Percentiles rank a stretch among this genome's conserved stretches.
phyloP scores from a whole-genome alignment of 495 filamentous ascomycete genomes.

The Trichocladium antarcticum region DNA sequence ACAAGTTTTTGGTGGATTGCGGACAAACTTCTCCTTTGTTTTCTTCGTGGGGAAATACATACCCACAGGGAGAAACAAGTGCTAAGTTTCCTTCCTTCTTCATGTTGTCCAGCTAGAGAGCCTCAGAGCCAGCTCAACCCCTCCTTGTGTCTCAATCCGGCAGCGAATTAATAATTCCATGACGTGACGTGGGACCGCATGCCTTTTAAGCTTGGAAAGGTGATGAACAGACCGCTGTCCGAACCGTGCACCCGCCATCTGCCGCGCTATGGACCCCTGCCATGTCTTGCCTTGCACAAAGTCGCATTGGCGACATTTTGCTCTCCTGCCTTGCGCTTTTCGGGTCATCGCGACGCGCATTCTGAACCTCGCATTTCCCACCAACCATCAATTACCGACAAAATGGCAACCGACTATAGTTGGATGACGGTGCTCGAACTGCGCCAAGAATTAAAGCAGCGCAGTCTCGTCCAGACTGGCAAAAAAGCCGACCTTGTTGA shows the following conservation, averaged over 20 bases:
- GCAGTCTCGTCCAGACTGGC: conserved; percentile 43
- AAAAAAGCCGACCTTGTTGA: conserved; percentile 48
- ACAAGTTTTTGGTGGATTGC: too few species aligned
- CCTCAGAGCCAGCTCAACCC: too few species aligned
- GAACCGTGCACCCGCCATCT: background rate
- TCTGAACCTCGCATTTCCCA: background rate
- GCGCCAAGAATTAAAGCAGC: conserved; percentile 45
- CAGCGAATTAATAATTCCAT: too few species aligned
- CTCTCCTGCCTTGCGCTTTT: background rate
- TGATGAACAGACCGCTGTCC: background rate
- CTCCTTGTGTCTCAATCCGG: too few species aligned
- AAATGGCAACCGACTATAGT: conserved; percentile 46
- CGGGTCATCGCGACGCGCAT: conserved; percentile 8
- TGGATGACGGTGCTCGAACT: conserved; percentile 51
- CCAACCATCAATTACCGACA: conserved; percentile 3
- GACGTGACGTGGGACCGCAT: background rate
- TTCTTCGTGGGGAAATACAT: too few species aligned
- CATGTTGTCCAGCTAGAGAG: too few species aligned
- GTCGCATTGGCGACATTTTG: conserved; percentile 6
- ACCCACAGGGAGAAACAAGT: too few species aligned
- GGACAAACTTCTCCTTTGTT: too few species aligned
- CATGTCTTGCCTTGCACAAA: background rate
- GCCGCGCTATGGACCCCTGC: conserved; percentile 1
- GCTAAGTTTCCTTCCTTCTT: too few species aligned
- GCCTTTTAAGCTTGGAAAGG: background rate